Base-by-base conservation (phyloP, 345 rosid species). In the Excoecaria agallocha region DNA sequence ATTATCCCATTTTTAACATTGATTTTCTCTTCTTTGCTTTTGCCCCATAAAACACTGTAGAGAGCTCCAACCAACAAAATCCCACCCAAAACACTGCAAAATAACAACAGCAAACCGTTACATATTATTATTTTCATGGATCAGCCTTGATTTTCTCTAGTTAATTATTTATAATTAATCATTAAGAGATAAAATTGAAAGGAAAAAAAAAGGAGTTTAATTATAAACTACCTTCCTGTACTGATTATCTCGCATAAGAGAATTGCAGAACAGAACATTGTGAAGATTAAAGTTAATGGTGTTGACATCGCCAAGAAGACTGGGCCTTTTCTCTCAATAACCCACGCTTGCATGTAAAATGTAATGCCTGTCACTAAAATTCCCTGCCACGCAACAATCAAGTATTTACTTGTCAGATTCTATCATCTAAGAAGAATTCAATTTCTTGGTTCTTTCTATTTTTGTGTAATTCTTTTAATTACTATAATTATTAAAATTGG, bases 251-350 rank as follows among this genome's bases (percentile, higher is more conserved):
- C 94, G 66, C 93, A 85, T 2, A 93, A 77, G 69, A 89, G 82
- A 82, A 89, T 3, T 1, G 88, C 88, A 41, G 99, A 91, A 64
- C 78, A 81, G 56, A 89, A 54, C 25, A 88, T 79, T 61, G 99
- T 95, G 70, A 95, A 87, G 68, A 88, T 59, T 46, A 95, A 79
- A 74, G 79, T 75, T 73, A 95, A 72, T 9, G 99, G 99, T 10
- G 93, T 92, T 12, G 96, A 87, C 96, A 90, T 92, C 70, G 98
- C 93, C 74, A 93, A 77, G 78, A 91, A 91, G 6, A 95, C 98
- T 50, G 99, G 97, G 50, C 99, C 99, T 62, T 84, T 90, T 80
- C 85, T 91, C 83, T 92, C 99, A 58, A 95, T 84, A 45, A 95
- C 84, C 98, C 96, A 95, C 41, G 99, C 83, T 84, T 95, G 99